Evolutionary conservation across 1,284 basidiomycete species (phyloP).

Genomic region (Malassezia furfur): DNA sequence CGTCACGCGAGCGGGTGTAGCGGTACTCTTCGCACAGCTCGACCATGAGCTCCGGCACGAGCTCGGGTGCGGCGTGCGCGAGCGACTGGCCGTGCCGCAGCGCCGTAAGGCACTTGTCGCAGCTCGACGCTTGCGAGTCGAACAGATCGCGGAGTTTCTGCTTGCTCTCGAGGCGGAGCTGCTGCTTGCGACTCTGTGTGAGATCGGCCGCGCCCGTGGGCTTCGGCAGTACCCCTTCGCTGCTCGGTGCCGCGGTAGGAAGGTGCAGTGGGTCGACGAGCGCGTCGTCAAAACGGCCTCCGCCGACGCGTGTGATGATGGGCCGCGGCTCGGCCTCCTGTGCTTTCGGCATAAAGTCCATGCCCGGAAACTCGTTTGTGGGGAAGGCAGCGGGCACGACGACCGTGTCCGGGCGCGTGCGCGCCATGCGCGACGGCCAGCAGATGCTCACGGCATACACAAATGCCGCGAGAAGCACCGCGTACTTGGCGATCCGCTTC

Average conservation of each 20-base stretch:
- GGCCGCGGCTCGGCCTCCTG: conserved; percentile 32
- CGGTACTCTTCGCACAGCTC: conserved; percentile 59
- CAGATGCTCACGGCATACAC: conserved; percentile 12
- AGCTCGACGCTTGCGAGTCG: conserved; percentile 50
- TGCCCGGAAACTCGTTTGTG: conserved; percentile 34
- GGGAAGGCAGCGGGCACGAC: conserved; percentile 43
- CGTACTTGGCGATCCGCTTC: conserved; percentile 1
- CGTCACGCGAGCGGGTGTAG: conserved; percentile 52
- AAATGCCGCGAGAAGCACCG: background rate
- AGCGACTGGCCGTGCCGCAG: conserved; percentile 62
- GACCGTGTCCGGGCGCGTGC: conserved; percentile 16
- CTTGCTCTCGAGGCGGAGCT: conserved; percentile 49
- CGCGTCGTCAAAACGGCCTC: conserved; percentile 50
- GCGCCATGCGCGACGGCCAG: background rate
- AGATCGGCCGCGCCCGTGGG: conserved; percentile 6
- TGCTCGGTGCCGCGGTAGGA: conserved; percentile 53
- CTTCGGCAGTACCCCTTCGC: conserved; percentile 31
- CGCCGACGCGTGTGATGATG: conserved; percentile 29
- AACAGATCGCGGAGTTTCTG: conserved; percentile 33
- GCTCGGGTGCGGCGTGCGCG: conserved; percentile 58
- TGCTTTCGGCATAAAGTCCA: conserved; percentile 24
- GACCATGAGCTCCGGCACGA: conserved; percentile 57
- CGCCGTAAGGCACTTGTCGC: conserved; percentile 58
- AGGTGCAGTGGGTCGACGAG: conserved; percentile 60
- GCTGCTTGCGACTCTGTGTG: conserved; percentile 48